A percentile compares a stretch with the other conserved stretches of the same genome.
phyloP scores from a whole-genome alignment of 2,329 filamentous ascomycete species.

The Talaromyces atroroseus region DNA sequence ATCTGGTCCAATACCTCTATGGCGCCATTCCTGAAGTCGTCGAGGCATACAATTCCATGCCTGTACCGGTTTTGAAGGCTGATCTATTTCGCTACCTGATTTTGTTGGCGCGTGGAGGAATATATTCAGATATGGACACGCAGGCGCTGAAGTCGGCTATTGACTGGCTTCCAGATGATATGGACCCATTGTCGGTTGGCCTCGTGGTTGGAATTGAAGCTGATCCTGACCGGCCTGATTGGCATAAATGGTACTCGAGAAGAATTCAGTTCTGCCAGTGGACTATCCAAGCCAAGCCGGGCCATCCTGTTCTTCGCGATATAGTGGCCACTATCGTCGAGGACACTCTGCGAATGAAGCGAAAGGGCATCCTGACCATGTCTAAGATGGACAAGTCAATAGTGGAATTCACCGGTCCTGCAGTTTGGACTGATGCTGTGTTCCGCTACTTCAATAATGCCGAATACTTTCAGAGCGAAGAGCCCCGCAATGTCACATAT shows the following conservation, averaged over 20 bases:
- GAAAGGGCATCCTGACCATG: conserved; percentile 56
- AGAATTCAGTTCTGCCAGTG: conserved; percentile 98
- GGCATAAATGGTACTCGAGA: conserved; percentile 92
- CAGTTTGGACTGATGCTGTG: conserved; percentile 86
- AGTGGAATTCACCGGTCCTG: conserved; percentile 91
- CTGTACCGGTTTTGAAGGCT: conserved; percentile 69
- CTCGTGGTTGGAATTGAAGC: conserved; percentile 94
- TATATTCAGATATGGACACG: conserved; percentile 93
- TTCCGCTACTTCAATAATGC: conserved; percentile 93
- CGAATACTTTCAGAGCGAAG: conserved; percentile 60
- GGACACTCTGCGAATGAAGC: conserved; percentile 70
- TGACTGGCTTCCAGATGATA: conserved; percentile 77
- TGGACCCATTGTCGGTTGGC: conserved; percentile 73
- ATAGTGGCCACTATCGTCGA: conserved; percentile 81
- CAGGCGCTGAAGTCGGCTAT: conserved; percentile 73
- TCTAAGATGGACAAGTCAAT: conserved; percentile 65
- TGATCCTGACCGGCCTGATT: conserved; percentile 86
- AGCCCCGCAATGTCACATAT: conserved; percentile 72
- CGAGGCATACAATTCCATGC: conserved; percentile 68
- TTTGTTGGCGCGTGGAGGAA: conserved; percentile 68
- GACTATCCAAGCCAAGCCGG: conserved; percentile 95
- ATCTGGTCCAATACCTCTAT: conserved; percentile 81
- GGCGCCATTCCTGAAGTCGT: conserved; percentile 72
- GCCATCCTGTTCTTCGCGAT: conserved; percentile 84
- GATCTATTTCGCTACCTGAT: conserved; percentile 74